Percentiles rank a stretch among this genome's conserved stretches.
Conservation (phyloP, 306 rosid genomes). For the Vigna mungo region DNA sequence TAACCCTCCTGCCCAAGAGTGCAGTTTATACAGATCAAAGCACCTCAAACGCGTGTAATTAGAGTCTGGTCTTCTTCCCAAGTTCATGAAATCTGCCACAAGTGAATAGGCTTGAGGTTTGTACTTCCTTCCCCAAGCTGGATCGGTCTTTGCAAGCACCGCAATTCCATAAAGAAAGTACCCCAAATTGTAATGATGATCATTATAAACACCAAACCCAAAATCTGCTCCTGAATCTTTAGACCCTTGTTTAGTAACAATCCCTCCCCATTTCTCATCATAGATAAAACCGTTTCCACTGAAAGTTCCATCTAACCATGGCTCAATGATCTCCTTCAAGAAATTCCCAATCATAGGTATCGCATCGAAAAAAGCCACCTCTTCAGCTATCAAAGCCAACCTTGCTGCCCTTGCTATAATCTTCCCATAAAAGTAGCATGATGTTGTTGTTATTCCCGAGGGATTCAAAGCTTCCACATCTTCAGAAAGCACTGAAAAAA, state of each 20-base stretch:
- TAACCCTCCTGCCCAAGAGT: conserved; percentile 90
- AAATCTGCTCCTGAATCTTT: conserved; percentile 71
- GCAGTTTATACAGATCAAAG: conserved; percentile 73
- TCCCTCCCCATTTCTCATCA: conserved; percentile 84
- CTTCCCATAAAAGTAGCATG: conserved; percentile 80
- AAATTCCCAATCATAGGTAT: conserved; percentile 58
- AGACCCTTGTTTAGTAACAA: conserved; percentile 77
- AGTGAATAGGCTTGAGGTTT: conserved; percentile 76
- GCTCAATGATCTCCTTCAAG: conserved; percentile 70
- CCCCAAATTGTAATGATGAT: conserved; percentile 84
- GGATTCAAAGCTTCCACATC: conserved; percentile 65
- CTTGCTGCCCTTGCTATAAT: conserved; percentile 81
- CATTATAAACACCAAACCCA: conserved; percentile 81
- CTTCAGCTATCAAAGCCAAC: conserved; percentile 88
- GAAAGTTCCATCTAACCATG: conserved; percentile 84
- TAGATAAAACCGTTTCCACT: conserved; percentile 76
- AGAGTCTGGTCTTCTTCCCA: conserved; percentile 52
- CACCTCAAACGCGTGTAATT: conserved; percentile 69
- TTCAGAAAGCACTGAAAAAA: conserved; percentile 59
- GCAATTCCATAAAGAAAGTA: conserved; percentile 81
- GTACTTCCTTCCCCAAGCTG: conserved; percentile 76
- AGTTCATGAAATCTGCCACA: conserved; percentile 66
- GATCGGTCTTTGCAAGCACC: conserved; percentile 85
- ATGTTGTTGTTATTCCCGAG: conserved; percentile 49
- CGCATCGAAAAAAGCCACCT: conserved; percentile 59